Evolutionary conservation across 2,329 filamentous ascomycete species (phyloP), one percentile per base, ranked within the genome.

Genomic region (Sporothrix dimorphospora): DNA sequence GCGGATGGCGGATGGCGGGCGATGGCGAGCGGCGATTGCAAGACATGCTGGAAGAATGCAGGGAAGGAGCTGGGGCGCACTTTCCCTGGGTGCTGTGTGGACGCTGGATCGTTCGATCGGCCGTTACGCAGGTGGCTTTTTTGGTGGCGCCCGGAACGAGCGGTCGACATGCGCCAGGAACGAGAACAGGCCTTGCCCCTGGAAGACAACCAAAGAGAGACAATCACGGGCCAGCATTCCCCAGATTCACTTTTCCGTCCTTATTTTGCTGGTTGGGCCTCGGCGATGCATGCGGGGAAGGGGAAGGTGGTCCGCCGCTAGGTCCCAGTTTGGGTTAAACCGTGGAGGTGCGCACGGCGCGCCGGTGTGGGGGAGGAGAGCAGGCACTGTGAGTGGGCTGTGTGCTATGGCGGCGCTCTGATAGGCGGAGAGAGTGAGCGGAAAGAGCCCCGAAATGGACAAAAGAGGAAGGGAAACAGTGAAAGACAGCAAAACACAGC

Each of bases 201-300:
- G n/a, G n/a, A n/a, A n/a, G n/a, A n/a, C n/a, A n/a, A n/a, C n/a
- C 51, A 34, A 19, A 21, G n/a, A 42, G 19, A 42, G 63, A 68
- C 65, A 53, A 45, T 55, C 66, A 69, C 66, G 34, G 34, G 66
- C 49, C 66, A 69, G 34, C 11, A 42, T 59, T 57, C 67, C 67
- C 67, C 51, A 45, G 67, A 69, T 57, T 59, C 45, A 21, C 14
- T 47, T 4, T 24, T 69, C n/a, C 27, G 1, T 45, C n/a, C 8
- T 40, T 19, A 45, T 12, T 21, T 30, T 59, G 55, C 19, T 38
- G 3, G 55, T 14, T 53, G 65, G 51, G 67, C 67, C 67, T 57
- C 67, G 67, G 67, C 67, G 67, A 57, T 69, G n/a, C n/a, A 59
- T 69, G 67, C 67, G 67, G 67, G 67, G 67, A 69, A 57, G 47